Conservation (phyloP, 1,139 yeast species). For the Nakaseomyces sp. region DNA sequence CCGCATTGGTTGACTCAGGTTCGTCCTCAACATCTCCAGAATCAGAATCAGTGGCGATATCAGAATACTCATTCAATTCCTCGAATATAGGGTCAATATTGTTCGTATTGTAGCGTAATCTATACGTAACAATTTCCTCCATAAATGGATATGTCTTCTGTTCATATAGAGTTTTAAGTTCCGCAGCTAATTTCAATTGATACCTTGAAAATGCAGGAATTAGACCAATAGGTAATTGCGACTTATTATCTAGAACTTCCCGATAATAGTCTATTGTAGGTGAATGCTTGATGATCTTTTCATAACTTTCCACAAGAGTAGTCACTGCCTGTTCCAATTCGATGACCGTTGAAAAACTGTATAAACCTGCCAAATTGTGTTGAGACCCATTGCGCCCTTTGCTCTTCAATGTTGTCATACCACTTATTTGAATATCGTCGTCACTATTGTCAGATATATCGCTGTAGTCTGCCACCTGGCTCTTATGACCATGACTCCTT, state of each 20-base stretch:
- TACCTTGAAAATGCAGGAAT: slow-evolving; percentile 45
- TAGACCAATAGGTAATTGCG: slow-evolving; percentile 10
- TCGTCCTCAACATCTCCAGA: neutral
- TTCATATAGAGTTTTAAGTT: slow-evolving; percentile 1
- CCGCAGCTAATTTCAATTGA: slow-evolving; percentile 51
- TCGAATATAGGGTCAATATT: neutral
- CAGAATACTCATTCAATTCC: neutral
- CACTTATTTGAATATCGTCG: slow-evolving; percentile 3
- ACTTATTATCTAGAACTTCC: neutral
- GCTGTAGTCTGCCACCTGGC: slow-evolving; percentile 1
- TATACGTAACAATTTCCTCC: neutral
- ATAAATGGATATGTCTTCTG: neutral
- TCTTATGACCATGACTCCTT: neutral
- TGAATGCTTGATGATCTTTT: neutral
- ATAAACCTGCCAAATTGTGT: neutral
- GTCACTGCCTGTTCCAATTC: slow-evolving; percentile 4
- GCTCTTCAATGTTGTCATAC: neutral
- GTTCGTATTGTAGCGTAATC: neutral
- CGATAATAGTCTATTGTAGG: neutral
- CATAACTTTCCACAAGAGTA: neutral
- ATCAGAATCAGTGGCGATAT: neutral
- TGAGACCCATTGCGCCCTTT: neutral
- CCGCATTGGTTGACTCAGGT: too few species aligned
- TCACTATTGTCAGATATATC: slow-evolving; percentile 5
- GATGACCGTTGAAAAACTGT: slow-evolving; percentile 2